A percentile compares a stretch with the other conserved stretches of the same genome.
Evolutionary conservation across 257 asterid genomes (phyloP).

Genomic region (Henckelia pumila): DNA sequence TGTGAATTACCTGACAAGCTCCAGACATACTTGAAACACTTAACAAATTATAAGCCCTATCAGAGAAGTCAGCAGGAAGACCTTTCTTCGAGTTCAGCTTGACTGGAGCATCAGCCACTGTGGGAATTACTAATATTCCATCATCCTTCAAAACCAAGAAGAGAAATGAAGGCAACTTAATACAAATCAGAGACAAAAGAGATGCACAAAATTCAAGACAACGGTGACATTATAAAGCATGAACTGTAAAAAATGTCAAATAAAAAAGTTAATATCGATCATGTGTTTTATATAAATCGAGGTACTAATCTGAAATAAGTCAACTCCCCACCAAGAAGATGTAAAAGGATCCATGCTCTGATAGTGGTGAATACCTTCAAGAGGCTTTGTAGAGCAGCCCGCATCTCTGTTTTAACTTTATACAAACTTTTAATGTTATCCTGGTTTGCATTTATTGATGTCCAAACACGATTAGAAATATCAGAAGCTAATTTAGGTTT

Average conservation of each 20-base stretch:
- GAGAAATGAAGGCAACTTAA: slow-evolving; percentile 8
- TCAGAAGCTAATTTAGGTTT: slow-evolving; percentile 65
- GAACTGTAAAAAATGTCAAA: not conserved
- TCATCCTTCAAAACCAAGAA: slow-evolving; percentile 48
- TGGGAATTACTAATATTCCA: slow-evolving; percentile 75
- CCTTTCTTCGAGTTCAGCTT: slow-evolving; percentile 51
- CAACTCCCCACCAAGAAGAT: slow-evolving; percentile 5
- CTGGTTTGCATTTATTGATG: slow-evolving; percentile 49
- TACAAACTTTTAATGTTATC: slow-evolving; percentile 72
- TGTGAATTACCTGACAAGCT: slow-evolving; percentile 69
- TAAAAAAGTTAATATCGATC: not conserved
- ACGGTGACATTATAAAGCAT: not conserved
- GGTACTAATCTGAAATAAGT: not conserved
- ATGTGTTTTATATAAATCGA: not conserved
- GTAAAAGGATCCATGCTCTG: slow-evolving; percentile 14
- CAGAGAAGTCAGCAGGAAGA: slow-evolving; percentile 46
- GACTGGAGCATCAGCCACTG: slow-evolving; percentile 76
- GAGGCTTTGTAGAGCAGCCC: slow-evolving; percentile 62
- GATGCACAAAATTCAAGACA: not conserved
- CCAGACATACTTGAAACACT: slow-evolving; percentile 84
- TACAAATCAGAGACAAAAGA: slow-evolving; percentile 5
- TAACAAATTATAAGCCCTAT: slow-evolving; percentile 54
- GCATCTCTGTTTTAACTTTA: slow-evolving; percentile 79
- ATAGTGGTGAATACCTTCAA: slow-evolving; percentile 55
- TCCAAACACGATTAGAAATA: slow-evolving; percentile 54